Conservation (phyloP, 805 yeast genomes). For the Sugiyamaella americana region DNA sequence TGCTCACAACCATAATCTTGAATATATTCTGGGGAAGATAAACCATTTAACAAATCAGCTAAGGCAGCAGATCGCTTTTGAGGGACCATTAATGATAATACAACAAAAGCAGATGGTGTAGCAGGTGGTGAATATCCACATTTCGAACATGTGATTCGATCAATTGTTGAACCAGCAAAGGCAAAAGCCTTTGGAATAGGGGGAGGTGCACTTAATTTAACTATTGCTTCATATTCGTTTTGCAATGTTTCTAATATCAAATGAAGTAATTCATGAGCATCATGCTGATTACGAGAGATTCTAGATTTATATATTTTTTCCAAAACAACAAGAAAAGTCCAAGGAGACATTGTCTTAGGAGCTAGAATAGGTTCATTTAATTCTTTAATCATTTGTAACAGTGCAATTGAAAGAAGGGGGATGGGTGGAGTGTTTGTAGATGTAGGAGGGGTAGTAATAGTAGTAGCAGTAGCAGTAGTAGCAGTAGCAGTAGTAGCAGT, state of each 20-base stretch:
- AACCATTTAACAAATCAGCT: conserved; percentile 48
- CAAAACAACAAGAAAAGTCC: conserved; percentile 69
- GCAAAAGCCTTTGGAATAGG: conserved; percentile 57
- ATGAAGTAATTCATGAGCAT: conserved; percentile 90
- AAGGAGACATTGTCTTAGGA: conserved; percentile 56
- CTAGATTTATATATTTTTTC: conserved; percentile 68
- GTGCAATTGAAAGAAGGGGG: conserved; percentile 20
- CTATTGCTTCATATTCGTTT: conserved; percentile 44
- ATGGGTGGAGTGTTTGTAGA: conserved; percentile 4
- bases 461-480: not conserved
- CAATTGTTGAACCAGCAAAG: conserved; percentile 59
- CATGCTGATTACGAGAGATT: conserved; percentile 81
- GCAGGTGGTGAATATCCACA: conserved; percentile 62
- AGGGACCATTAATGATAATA: conserved; percentile 73
- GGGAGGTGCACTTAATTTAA: conserved; percentile 1
- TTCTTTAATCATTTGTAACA: conserved; percentile 24
- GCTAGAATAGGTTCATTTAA: conserved; percentile 58
- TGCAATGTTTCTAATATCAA: conserved; percentile 71
- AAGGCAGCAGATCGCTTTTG: conserved; percentile 42
- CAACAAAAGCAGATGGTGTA: conserved; percentile 53
- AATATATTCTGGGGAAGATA: conserved; percentile 62
- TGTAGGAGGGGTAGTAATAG: conserved; percentile 5
- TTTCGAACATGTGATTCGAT: conserved; percentile 61
- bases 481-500: conserved; percentile 1
- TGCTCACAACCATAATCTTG: conserved; percentile 68